phyloP scores from a whole-genome alignment of 2,329 filamentous ascomycete species.

The Beauveria sp. region DNA sequence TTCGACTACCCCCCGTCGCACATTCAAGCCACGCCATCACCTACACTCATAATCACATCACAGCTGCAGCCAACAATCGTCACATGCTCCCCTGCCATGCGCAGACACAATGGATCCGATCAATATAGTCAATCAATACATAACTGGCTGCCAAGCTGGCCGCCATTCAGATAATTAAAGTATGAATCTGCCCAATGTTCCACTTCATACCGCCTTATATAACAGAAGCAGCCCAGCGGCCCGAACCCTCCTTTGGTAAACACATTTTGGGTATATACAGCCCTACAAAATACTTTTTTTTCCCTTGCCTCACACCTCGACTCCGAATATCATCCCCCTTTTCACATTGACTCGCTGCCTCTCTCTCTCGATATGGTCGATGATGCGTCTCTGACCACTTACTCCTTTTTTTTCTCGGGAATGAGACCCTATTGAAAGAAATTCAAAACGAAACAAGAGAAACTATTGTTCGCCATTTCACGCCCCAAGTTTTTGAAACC shows the following conservation, averaged over 20 bases:
- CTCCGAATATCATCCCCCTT: neutral
- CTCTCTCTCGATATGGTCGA: neutral
- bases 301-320: neutral
- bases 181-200: neutral
- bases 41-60: too few relatives aligned
- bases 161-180: neutral
- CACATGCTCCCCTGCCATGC: neutral
- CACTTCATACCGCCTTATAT: neutral
- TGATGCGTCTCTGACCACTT: neutral
- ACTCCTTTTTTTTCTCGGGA: neutral
- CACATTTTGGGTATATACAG: slow-evolving; percentile 9
- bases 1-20: too few relatives aligned
- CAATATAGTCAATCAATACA: neutral
- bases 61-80: too few relatives aligned
- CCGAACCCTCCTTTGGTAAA: neutral
- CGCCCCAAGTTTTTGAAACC: neutral
- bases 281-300: neutral
- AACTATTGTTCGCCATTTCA: neutral
- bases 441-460: neutral
- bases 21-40: too few relatives aligned
- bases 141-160: neutral
- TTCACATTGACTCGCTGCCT: neutral
- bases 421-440: neutral
- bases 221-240: neutral
- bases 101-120: neutral